Evolutionary conservation across 1,284 basidiomycete species (phyloP), one percentile per base, ranked within the genome.

Genomic region (Puccinia hordei): DNA sequence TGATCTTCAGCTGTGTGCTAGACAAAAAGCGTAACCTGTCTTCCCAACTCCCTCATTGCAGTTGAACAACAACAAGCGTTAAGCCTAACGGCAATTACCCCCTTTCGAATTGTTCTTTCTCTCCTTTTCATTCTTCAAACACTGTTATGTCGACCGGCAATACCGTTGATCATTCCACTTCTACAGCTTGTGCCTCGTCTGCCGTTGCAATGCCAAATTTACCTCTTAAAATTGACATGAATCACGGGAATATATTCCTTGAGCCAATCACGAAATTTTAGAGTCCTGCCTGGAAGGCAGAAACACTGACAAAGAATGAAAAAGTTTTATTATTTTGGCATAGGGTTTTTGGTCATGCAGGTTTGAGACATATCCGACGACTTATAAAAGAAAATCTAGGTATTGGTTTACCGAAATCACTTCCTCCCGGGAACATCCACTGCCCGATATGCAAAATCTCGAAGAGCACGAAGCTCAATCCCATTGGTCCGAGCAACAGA

Each of bases 401-500:
- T 6, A 2, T 12, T 22, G 69, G 69, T 0, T 30, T 72, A 22
- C 69, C 69, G 0, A 19, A 30, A 27, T 0, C 8, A 22, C 24
- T 72, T 0, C 69, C 49, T 1, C 3, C 30, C 4, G 69, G 69
- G 4, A 55, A 35, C 12, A 72, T 72, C 19, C 44, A 53, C 44
- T 72, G 69, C 13, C 49, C 69, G 24, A 27, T 55, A 1, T 72
- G 69, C 19, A 19, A 19, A 13, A 53, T 72, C 49, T 55, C 27
- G 30, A 72, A 72, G 19, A 55, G 49, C 33, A 72, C 69, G 0
- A 30, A 30, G 2, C 6, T 72, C 22, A 72, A 72, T 38, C 69
- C 69, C 2, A 27, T 72, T 0, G 13, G 9, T 17, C 1, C 27
- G 8, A 19, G 46, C 33, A 1, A 35, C 49, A 1, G 49, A 35